Percentiles rank a stretch among this genome's conserved stretches.
Evolutionary conservation across 2,329 filamentous ascomycete genomes (phyloP).

Genomic region (Xylariales sp.): DNA sequence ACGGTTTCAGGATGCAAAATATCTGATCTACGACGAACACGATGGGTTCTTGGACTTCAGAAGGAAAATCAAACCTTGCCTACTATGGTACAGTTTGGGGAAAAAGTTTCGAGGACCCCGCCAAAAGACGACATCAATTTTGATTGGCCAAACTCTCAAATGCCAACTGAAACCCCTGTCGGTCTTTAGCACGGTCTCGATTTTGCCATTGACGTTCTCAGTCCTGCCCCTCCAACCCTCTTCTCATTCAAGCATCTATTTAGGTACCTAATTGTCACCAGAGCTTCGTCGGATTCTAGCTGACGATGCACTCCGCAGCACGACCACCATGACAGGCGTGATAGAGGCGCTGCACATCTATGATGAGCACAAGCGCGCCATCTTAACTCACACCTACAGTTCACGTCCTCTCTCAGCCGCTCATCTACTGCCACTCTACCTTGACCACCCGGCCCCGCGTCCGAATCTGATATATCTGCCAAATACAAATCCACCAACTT

Average conservation of each 20-base stretch:
- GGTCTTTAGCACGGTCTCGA: not conserved
- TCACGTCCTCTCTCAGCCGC: constrained; percentile 72
- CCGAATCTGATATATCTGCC: constrained; percentile 84
- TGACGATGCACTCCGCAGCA: constrained; percentile 23
- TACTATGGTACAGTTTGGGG: not conserved
- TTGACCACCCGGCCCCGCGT: constrained; percentile 73
- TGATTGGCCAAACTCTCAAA: constrained; percentile 8
- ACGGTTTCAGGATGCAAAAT: constrained; percentile 10
- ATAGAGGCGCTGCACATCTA: constrained; percentile 96
- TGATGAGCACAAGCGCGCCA: constrained; percentile 86
- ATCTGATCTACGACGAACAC: too few relatives aligned
- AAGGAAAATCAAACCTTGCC: not conserved
- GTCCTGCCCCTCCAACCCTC: not conserved
- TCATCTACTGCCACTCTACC: constrained; percentile 79
- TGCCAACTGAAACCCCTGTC: not conserved
- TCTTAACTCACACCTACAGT: constrained; percentile 86
- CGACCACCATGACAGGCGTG: constrained; percentile 65
- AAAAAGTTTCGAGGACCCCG: constrained; percentile 11
- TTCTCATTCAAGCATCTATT: too few relatives aligned
- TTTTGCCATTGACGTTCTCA: constrained; percentile 3
- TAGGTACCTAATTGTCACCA: too few relatives aligned
- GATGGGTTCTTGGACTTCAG: not conserved
- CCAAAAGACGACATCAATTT: not conserved
- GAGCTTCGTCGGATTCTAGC: too few relatives aligned
- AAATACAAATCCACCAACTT: constrained; percentile 75